Percentiles rank a stretch among this genome's conserved stretches.
Evolutionary conservation across 768 basidiomycete genomes (phyloP).

Genomic region (Exsudoporus frostii): DNA sequence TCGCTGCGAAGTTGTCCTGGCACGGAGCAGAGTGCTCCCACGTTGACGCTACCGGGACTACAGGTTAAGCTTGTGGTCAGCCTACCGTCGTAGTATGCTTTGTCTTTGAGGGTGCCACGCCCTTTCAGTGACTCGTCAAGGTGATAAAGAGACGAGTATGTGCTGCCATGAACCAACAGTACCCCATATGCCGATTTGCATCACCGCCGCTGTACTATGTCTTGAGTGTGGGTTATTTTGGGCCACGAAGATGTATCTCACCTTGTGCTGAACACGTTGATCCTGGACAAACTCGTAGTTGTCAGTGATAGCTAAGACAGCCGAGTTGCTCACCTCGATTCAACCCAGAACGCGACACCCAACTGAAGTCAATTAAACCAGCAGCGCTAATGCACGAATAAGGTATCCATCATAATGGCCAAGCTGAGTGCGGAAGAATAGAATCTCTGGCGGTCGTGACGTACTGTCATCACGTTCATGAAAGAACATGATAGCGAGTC

Average conservation of each 20-base stretch:
- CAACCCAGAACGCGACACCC: slow-evolving; percentile 45
- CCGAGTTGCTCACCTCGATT: slow-evolving; percentile 40
- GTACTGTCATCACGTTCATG: slow-evolving; percentile 29
- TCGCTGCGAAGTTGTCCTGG: too few species aligned
- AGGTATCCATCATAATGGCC: slow-evolving; percentile 68
- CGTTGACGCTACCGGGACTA: neutral
- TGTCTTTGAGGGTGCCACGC: neutral
- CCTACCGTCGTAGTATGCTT: neutral
- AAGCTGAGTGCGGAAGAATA: slow-evolving; percentile 70
- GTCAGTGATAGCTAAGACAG: neutral
- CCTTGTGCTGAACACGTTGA: slow-evolving; percentile 59
- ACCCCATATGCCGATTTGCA: slow-evolving; percentile 60
- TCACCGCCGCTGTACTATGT: slow-evolving; percentile 43
- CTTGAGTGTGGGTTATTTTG: neutral
- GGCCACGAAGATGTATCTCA: slow-evolving; percentile 22
- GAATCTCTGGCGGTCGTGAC: slow-evolving; percentile 39
- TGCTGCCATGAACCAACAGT: slow-evolving; percentile 62
- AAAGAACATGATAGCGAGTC: slow-evolving; percentile 40
- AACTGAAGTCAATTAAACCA: slow-evolving; percentile 53
- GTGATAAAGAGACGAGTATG: too few species aligned
- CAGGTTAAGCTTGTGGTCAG: neutral
- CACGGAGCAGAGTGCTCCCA: neutral
- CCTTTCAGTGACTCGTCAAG: neutral
- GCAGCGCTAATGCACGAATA: slow-evolving; percentile 47
- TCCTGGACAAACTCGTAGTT: slow-evolving; percentile 32